Conservation (phyloP, 2,329 filamentous ascomycete genomes). For the Sphaceloma murrayae region DNA sequence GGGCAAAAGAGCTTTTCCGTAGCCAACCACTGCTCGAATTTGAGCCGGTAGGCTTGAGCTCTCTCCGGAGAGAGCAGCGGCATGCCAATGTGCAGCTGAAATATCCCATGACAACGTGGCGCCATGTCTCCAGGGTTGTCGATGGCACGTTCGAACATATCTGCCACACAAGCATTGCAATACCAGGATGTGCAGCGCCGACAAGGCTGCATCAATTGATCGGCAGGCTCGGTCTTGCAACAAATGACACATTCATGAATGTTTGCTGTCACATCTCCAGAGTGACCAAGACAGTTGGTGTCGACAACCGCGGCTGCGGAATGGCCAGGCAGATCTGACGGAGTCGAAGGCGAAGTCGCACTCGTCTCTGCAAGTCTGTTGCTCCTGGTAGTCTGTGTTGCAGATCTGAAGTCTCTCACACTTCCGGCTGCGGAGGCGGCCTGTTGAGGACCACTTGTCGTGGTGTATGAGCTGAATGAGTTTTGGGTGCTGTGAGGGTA, state of each 20-base stretch:
- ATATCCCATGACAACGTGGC: slow-evolving; percentile 36
- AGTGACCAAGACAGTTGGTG: no score
- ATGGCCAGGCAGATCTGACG: no score
- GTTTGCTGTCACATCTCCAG: background rate
- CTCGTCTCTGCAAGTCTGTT: no score
- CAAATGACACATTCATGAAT: slow-evolving; percentile 23
- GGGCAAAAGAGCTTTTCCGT: slow-evolving; percentile 42
- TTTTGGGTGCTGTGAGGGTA: no score
- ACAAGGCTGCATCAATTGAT: slow-evolving; percentile 27
- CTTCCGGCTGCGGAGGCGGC: no score
- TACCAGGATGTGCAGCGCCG: slow-evolving; percentile 26
- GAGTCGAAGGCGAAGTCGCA: no score
- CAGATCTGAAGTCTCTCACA: no score
- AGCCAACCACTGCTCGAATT: slow-evolving; percentile 42
- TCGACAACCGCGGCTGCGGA: no score
- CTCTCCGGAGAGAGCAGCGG: slow-evolving; percentile 31
- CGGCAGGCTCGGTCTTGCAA: slow-evolving; percentile 19
- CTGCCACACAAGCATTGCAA: slow-evolving; percentile 32
- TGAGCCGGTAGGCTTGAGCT: slow-evolving; percentile 32
- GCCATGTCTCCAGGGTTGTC: slow-evolving; percentile 36
- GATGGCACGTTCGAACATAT: slow-evolving; percentile 35
- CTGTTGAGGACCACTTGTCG: no score
- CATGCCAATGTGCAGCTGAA: slow-evolving; percentile 35
- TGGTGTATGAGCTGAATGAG: no score
- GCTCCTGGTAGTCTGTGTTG: no score